Evolutionary conservation across 2,329 filamentous ascomycete genomes (phyloP).

Genomic region (Trichoderma citrinoviride): DNA sequence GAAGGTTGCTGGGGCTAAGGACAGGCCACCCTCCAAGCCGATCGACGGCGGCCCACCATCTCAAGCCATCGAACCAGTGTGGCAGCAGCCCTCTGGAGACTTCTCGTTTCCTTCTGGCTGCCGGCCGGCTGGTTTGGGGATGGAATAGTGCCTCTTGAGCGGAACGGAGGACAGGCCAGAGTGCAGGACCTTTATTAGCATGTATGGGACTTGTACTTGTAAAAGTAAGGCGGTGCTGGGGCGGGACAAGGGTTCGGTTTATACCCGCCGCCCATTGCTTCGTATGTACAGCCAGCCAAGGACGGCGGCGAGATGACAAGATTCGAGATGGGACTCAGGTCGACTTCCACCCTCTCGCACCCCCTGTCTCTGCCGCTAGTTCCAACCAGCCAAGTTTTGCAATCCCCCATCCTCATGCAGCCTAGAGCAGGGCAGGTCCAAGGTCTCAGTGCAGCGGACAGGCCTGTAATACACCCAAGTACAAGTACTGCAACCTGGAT

Average conservation of each 20-base stretch:
- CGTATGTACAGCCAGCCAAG: neutral
- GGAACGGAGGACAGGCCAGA: too few relatives aligned
- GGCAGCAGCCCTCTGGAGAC: neutral
- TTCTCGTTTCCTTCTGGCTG: neutral
- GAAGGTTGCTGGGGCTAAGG: constrained; percentile 9
- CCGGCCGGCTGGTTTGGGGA: neutral
- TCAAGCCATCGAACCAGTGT: constrained; percentile 17
- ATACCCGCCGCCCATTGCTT: too few relatives aligned
- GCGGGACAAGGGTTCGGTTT: too few relatives aligned
- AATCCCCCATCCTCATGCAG: constrained; percentile 8
- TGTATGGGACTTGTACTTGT: too few relatives aligned
- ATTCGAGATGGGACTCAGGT: constrained; percentile 1
- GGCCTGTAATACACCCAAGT: neutral
- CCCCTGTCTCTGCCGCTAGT: constrained; percentile 9
- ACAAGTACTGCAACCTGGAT: constrained; percentile 11
- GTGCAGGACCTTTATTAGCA: too few relatives aligned
- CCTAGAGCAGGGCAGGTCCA: constrained; percentile 19
- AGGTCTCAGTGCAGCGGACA: constrained; percentile 13
- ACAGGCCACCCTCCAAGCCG: constrained; percentile 19
- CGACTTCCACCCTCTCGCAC: neutral
- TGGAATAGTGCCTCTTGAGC: too few relatives aligned
- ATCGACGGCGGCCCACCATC: constrained; percentile 22
- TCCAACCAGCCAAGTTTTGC: constrained; percentile 16
- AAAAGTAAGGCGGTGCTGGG: too few relatives aligned
- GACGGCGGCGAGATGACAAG: constrained; percentile 9